Conservation (phyloP, 352 stramenopile genomes). For the Globisporangium nagaii region DNA sequence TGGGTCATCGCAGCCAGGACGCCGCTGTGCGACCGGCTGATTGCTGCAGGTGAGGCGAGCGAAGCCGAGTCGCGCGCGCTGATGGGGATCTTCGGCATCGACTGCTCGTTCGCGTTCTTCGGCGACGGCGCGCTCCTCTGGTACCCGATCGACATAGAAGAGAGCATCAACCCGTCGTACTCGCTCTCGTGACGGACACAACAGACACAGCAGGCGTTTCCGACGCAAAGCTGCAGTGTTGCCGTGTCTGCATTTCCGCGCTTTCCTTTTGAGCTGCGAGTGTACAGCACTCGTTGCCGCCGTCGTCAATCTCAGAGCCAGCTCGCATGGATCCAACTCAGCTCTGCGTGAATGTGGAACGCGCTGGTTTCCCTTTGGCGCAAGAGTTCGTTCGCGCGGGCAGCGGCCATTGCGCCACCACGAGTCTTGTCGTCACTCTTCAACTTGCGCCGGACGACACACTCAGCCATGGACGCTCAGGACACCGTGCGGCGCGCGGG, state of each 20-base stretch:
- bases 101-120: background rate
- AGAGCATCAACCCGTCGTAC: background rate
- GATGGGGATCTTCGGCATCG: background rate
- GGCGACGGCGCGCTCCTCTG: background rate
- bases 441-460: background rate
- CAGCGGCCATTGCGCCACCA: too few relatives aligned
- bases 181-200: background rate
- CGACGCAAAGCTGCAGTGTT: too few relatives aligned
- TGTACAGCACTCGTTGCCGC: too few relatives aligned
- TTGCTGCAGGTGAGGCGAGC: background rate
- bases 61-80: background rate
- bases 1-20: background rate
- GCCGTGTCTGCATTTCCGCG: too few relatives aligned
- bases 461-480: background rate
- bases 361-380: background rate
- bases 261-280: too few relatives aligned
- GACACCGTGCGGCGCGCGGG: background rate
- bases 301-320: too few relatives aligned
- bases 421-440: too few relatives aligned
- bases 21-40: background rate
- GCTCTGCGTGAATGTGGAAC: too few relatives aligned
- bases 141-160: conserved; percentile 3
- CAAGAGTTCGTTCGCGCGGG: background rate
- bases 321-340: too few relatives aligned
- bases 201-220: too few relatives aligned